phyloP scores from a whole-genome alignment of 805 yeast genomes.

The Vanderwaltozyma verrucispora region DNA sequence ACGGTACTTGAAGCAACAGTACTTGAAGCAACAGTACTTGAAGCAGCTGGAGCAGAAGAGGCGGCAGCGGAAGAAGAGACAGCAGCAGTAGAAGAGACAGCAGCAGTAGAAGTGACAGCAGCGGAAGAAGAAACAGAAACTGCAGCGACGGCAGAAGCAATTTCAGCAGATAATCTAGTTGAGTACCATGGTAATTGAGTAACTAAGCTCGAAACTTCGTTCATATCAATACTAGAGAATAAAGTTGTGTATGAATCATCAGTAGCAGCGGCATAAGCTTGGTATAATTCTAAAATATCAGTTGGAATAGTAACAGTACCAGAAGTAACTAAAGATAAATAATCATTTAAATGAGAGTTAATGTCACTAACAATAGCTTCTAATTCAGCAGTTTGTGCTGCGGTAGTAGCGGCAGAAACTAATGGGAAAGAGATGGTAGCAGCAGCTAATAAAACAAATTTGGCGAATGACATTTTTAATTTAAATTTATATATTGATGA shows the following conservation, averaged over 20 bases:
- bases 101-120: constrained; percentile 1
- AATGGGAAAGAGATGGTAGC: constrained; percentile 1
- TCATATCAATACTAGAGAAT: constrained; percentile 1
- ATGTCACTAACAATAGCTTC: constrained; percentile 11
- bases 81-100: constrained; percentile 3
- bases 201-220: neutral
- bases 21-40: constrained; percentile 1
- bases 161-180: constrained; percentile 9
- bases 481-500: no score
- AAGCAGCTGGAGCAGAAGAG: constrained; percentile 2
- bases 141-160: constrained; percentile 2
- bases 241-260: constrained; percentile 25
- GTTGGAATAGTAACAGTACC: constrained; percentile 19
- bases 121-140: constrained; percentile 3
- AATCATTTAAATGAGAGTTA: constrained; percentile 6
- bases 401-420: constrained; percentile 2
- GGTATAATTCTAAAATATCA: constrained; percentile 21
- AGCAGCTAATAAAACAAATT: constrained; percentile 3
- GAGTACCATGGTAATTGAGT: constrained; percentile 26
- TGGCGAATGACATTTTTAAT: constrained; percentile 1
- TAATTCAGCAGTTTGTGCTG: constrained; percentile 6
- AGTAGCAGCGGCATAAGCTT: constrained; percentile 24
- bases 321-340: constrained; percentile 1
- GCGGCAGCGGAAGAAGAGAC: constrained; percentile 2
- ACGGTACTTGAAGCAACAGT: neutral